Evolutionary conservation across 177 flowering plant species (phyloP), one percentile per base, ranked within the genome.

Genomic region (Vitis hybrid): DNA sequence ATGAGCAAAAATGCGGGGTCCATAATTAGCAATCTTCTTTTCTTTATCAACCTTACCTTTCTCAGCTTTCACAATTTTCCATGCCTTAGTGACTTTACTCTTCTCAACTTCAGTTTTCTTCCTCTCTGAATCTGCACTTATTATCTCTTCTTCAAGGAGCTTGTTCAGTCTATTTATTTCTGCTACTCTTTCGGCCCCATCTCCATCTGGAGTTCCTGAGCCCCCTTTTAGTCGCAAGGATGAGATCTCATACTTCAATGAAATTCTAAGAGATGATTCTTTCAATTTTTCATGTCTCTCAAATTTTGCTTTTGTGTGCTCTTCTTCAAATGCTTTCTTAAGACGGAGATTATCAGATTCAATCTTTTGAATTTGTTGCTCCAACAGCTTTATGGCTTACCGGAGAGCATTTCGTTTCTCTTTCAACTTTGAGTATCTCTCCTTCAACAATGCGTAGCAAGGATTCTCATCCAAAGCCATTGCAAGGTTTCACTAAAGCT

Each of bases 181-280:
- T 48, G 57, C 72, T 60, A 82, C 82, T 41, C 61, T 55, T 30
- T 82, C 84, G 65, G 84, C 81, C 46, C 61, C 72, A 63, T 54
- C 61, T 64, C 62, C 70, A 51, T 66, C 80, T 30, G 61, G 53
- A 74, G 52, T 63, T 67, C 56, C 63, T 5, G 70, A 61, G 3
- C 15, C 61, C 3, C 24, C 68, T 21, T 64, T 80, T 65, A 77
- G 73, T 70, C 75, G 72, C 18, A 83, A 72, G 0, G 68, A 66
- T 54, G 76, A 61, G 50, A 84, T 73, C 78, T 87, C 85, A 56
- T 84, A 80, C 76, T 86, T 90, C 84, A 88, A 67, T 4, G 27
- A 64, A 49, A 59, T 73, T 77, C 81, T 79, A 9, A 65, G 14
- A 24, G 71, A 54, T n/a, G 66, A 57, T 77, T 85, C 88, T 58